Evolutionary conservation across 768 basidiomycete genomes (phyloP), one percentile per base, ranked within the genome.

Genomic region (Podaxis sp.): DNA sequence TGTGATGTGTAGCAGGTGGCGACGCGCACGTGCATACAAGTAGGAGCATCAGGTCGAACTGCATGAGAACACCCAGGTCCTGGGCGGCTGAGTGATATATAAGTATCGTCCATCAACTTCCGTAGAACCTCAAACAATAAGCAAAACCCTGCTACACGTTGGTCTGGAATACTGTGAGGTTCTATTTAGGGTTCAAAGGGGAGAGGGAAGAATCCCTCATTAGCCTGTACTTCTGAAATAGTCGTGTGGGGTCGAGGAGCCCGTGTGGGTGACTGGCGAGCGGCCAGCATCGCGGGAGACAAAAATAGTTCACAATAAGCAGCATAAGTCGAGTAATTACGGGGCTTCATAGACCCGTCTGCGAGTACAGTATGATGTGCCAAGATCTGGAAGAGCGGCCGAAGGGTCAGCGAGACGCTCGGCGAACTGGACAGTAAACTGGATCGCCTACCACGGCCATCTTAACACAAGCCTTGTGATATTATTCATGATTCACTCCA

Each of bases 401-500:
- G 25, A 36, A 36, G 40, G 15, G 11, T 55, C 8, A 59, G 33
- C 22, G 8, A 37, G 27, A 17, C 22, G 13, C 17, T 12, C 36
- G 15, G 38, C 33, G 33, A 15, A 13, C 49, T 13, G 12, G 37
- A 29, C 22, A 19, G 50, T 17, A 29, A 15, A 24, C 3, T 12
- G n/a, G 12, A 24, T 36, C 5, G 29, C 52, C 33, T 55, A 24
- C 22, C 19, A 36, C 55, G 61, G 36, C 27, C 3, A 13, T 15
- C 11, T 40, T 13, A 19, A 19, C 5, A 40, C 7, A 22, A 22
- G 37, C 12, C n/a, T 29, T 51, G 3, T n/a, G 4, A 29, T 7
- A n/a, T 9, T 33, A 33, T 29, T 69, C 53, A 73, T 64, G 79
- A 73, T 57, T 86, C 83, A 63, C 79, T 80, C 86, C 86, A 87